A percentile compares a stretch with the other conserved stretches of the same genome.
phyloP scores from a whole-genome alignment of 805 yeast species.

The Candida insectorum region DNA sequence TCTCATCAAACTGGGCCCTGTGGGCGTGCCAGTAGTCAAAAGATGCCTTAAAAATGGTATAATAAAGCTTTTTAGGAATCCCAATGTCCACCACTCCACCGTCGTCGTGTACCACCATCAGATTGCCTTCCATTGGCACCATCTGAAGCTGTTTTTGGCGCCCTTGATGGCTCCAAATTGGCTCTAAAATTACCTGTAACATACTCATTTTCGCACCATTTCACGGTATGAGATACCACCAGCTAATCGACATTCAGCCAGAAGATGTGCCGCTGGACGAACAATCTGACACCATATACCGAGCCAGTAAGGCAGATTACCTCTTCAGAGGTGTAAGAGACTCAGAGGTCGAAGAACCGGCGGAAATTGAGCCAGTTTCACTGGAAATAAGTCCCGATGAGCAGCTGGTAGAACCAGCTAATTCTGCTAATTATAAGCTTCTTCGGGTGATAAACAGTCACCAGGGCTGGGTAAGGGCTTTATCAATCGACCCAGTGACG shows the following conservation, averaged over 20 bases:
- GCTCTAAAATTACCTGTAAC: too few relatives aligned
- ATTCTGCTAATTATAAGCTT: conserved; percentile 3
- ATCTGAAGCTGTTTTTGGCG: conserved; percentile 5
- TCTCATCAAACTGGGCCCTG: conserved; percentile 1
- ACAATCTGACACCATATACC: too few relatives aligned
- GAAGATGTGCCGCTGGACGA: too few relatives aligned
- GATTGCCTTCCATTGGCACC: conserved; percentile 1
- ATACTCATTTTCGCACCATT: too few relatives aligned
- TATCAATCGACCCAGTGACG: conserved; percentile 73
- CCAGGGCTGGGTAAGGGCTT: conserved; percentile 86
- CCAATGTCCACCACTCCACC: conserved; percentile 29
- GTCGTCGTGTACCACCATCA: conserved; percentile 8
- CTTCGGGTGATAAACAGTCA: conserved; percentile 78
- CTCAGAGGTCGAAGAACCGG: too few relatives aligned
- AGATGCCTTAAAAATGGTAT: conserved; percentile 28
- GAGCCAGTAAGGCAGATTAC: not conserved
- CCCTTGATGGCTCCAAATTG: too few relatives aligned
- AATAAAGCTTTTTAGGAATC: conserved; percentile 25
- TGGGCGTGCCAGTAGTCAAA: conserved; percentile 25
- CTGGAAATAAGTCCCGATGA: too few relatives aligned
- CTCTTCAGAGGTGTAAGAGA: not conserved
- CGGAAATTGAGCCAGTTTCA: too few relatives aligned
- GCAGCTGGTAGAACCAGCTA: not conserved
- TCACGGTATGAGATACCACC: too few relatives aligned
- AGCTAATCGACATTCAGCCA: too few relatives aligned